A percentile compares a stretch with the other conserved stretches of the same genome.
These are phyloP conservation scores for Coccomyxa subellipsoidea DNA, from an alignment of 163 green algal species.

Conservation along the genomic window DNA sequence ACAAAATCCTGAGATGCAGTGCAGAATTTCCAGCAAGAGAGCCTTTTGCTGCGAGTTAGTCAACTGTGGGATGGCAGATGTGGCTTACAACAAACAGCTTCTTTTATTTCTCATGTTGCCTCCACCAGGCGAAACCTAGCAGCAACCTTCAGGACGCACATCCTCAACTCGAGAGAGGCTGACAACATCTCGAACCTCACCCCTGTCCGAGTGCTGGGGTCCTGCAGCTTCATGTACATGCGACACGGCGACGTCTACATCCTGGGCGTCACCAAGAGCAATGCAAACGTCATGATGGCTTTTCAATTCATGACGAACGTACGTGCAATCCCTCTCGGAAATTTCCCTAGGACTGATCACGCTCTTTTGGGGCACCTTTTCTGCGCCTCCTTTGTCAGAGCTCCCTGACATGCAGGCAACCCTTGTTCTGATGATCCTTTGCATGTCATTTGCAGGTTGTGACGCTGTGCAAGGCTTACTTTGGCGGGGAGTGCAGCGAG, in stretches of 20 bases:
- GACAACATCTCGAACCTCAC: constrained; percentile 43
- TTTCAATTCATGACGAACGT: constrained; percentile 89
- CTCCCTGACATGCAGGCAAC: no score
- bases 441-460: constrained; percentile 61
- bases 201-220: constrained; percentile 71
- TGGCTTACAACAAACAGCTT: no score
- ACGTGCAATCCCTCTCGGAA: no score
- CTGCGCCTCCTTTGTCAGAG: no score
- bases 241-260: constrained; percentile 78
- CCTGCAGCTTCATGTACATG: constrained; percentile 74
- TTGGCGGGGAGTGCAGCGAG: constrained; percentile 83
- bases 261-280: constrained; percentile 79
- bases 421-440: background rate
- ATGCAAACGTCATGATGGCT: constrained; percentile 86
- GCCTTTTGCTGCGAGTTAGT: background rate
- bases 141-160: constrained; percentile 82
- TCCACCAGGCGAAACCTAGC: constrained; percentile 73
- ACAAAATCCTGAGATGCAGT: no score
- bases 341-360: no score
- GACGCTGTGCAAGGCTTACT: constrained; percentile 87
- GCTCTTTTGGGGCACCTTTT: no score
- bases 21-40: no score
- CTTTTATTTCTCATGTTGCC: background rate
- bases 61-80: no score
- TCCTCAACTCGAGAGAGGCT: constrained; percentile 69